Percentiles rank a stretch among this genome's conserved stretches.
Evolutionary conservation across 108 stramenopile species (phyloP).

Genomic region (Fistulifera solaris): DNA sequence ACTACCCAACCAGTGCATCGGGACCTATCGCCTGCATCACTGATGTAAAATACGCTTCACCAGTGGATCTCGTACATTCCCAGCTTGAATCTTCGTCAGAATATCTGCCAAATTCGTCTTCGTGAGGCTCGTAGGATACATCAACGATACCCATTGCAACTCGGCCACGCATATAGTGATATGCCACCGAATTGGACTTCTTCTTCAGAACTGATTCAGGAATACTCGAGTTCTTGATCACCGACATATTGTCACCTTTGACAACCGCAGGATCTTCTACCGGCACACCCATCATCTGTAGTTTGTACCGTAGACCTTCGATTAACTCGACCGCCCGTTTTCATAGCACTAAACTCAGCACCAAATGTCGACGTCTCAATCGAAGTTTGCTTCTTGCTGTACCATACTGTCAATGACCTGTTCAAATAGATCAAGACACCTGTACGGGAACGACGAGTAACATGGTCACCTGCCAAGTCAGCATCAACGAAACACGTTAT

Average conservation of each 20-base stretch:
- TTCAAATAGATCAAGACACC: constrained; percentile 48
- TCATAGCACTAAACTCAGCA: constrained; percentile 36
- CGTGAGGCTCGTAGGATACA: constrained; percentile 11
- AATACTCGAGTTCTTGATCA: constrained; percentile 17
- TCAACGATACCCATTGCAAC: constrained; percentile 12
- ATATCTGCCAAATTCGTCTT: constrained; percentile 36
- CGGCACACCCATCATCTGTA: constrained; percentile 49
- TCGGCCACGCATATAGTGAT: constrained; percentile 34
- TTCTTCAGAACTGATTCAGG: constrained; percentile 38
- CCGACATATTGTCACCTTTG: constrained; percentile 34
- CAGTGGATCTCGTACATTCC: too few relatives aligned
- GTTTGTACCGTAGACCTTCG: constrained; percentile 39
- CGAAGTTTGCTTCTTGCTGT: constrained; percentile 41
- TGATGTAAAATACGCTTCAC: too few relatives aligned
- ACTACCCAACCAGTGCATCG: too few relatives aligned
- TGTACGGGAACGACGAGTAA: constrained; percentile 40
- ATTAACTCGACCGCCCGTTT: constrained; percentile 25
- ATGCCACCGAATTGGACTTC: constrained; percentile 35
- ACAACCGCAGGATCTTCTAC: constrained; percentile 18
- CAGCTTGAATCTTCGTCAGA: constrained; percentile 19
- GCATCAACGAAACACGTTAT: constrained; percentile 36
- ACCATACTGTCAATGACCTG: constrained; percentile 34
- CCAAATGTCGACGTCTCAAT: constrained; percentile 52
- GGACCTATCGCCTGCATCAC: too few relatives aligned
- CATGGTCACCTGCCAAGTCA: constrained; percentile 37